phyloP scores from a whole-genome alignment of 2,329 filamentous ascomycete genomes.

The Nemania sp. region DNA sequence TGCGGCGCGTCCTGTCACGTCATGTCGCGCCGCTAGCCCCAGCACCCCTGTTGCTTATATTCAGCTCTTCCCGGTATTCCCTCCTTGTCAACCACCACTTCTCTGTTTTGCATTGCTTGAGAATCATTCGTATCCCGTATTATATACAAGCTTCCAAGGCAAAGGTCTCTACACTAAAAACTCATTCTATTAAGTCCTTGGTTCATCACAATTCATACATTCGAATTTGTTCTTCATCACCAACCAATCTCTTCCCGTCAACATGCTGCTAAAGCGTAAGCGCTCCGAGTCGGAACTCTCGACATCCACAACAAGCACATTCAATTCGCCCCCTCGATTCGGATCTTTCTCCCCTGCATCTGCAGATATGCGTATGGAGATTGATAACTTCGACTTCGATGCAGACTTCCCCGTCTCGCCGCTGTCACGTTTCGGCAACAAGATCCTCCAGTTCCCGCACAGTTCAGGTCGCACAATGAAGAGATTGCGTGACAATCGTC shows the following conservation, averaged over 20 bases:
- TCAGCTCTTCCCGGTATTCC: background rate
- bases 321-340: slow-evolving; percentile 55
- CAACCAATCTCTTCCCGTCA: slow-evolving; percentile 20
- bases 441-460: slow-evolving; percentile 47
- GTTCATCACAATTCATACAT: background rate
- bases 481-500: slow-evolving; percentile 69
- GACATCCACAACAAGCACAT: slow-evolving; percentile 60
- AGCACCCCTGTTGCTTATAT: background rate
- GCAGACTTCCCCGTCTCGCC: slow-evolving; percentile 48
- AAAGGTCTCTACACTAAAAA: background rate
- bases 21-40: slow-evolving; percentile 28
- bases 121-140: background rate
- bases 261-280: slow-evolving; percentile 72
- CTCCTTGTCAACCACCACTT: background rate
- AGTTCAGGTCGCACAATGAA: slow-evolving; percentile 71
- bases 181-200: background rate
- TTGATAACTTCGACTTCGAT: slow-evolving; percentile 48
- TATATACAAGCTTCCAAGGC: background rate
- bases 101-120: background rate
- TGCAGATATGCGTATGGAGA: slow-evolving; percentile 50
- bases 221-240: background rate
- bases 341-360: slow-evolving; percentile 42
- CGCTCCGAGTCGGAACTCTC: slow-evolving; percentile 70
- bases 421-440: slow-evolving; percentile 41
- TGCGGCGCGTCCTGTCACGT: slow-evolving; percentile 29